Percentiles rank a stretch among this genome's conserved stretches.
These are phyloP conservation scores for Vaccinium macrocarpon DNA, from an alignment of 148 eudicot species.

Conservation along the genomic window DNA sequence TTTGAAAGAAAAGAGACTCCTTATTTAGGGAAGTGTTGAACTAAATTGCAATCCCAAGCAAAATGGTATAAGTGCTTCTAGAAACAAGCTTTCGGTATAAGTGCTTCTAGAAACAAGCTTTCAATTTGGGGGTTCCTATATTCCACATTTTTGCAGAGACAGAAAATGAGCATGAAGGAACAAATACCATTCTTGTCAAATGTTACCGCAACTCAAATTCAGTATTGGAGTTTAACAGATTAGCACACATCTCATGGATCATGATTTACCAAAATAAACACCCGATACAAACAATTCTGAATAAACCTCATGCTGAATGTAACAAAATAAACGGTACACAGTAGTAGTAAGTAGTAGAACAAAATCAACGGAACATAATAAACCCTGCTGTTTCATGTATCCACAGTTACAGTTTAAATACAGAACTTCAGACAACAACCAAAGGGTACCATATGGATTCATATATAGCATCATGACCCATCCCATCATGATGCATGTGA, in stretches of 20 bases:
- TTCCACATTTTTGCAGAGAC: background rate
- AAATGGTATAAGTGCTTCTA: background rate
- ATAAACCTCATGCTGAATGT: no score
- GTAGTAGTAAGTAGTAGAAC: no score
- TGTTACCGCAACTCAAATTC: no score
- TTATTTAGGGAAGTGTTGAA: background rate
- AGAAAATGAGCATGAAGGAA: no score
- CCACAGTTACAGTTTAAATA: background rate
- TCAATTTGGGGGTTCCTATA: background rate
- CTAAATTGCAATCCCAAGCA: background rate
- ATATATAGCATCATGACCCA: background rate
- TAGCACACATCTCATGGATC: no score
- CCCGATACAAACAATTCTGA: background rate
- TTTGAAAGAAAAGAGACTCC: background rate
- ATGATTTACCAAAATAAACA: no score
- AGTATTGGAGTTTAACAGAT: no score
- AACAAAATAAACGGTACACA: no score
- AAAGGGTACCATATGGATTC: background rate
- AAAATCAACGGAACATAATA: background rate
- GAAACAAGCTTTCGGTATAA: background rate
- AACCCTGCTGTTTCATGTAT: background rate
- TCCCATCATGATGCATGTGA: background rate
- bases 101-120: background rate
- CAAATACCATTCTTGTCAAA: no score
- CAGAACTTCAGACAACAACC: background rate